A percentile compares a stretch with the other conserved stretches of the same genome.
phyloP scores from a whole-genome alignment of 2,329 filamentous ascomycete genomes.

The Seiridium unicorne region DNA sequence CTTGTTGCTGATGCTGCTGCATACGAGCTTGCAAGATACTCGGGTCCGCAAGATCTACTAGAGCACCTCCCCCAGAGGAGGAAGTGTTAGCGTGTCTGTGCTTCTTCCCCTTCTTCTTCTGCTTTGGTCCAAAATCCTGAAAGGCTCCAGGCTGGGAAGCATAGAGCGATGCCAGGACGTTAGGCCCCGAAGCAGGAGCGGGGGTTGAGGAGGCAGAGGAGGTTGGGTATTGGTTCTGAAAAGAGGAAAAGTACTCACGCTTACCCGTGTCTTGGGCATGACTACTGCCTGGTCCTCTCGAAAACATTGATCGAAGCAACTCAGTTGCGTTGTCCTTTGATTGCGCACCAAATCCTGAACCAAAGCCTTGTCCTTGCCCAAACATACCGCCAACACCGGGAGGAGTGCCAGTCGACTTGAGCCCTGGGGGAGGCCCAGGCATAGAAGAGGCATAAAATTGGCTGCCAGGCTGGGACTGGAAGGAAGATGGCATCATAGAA shows the following conservation, averaged over 20 bases:
- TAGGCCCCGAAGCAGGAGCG: slow-evolving; percentile 88
- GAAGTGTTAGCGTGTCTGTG: slow-evolving; percentile 99
- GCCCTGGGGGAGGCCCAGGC: slow-evolving; percentile 87
- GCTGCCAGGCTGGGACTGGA: slow-evolving; percentile 58
- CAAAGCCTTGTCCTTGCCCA: slow-evolving; percentile 83
- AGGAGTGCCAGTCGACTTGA: slow-evolving; percentile 93
- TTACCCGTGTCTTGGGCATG: slow-evolving; percentile 84
- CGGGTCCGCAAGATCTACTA: slow-evolving; percentile 99
- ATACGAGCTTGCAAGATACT: slow-evolving; percentile 98
- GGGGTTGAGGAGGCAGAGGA: slow-evolving; percentile 77
- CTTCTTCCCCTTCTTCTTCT: slow-evolving; percentile 99
- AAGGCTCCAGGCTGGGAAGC: slow-evolving; percentile 80
- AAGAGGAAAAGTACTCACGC: slow-evolving; percentile 98
- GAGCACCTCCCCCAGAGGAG: slow-evolving; percentile 97
- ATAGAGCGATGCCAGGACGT: slow-evolving; percentile 89
- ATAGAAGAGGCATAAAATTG: slow-evolving; percentile 84
- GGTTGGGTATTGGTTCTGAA: slow-evolving; percentile 79
- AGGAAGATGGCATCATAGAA: slow-evolving; percentile 75
- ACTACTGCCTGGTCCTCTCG: slow-evolving; percentile 56
- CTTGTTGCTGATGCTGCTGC: slow-evolving; percentile 82
- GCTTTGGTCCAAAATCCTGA: slow-evolving; percentile 91
- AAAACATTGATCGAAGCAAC: slow-evolving; percentile 57
- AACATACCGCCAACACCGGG: slow-evolving; percentile 74
- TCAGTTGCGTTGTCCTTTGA: slow-evolving; percentile 72
- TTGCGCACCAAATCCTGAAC: slow-evolving; percentile 63